These are phyloP conservation scores for Nannochloris sp. DNA, from an alignment of 139 green algal species.

Conservation along the genomic window DNA sequence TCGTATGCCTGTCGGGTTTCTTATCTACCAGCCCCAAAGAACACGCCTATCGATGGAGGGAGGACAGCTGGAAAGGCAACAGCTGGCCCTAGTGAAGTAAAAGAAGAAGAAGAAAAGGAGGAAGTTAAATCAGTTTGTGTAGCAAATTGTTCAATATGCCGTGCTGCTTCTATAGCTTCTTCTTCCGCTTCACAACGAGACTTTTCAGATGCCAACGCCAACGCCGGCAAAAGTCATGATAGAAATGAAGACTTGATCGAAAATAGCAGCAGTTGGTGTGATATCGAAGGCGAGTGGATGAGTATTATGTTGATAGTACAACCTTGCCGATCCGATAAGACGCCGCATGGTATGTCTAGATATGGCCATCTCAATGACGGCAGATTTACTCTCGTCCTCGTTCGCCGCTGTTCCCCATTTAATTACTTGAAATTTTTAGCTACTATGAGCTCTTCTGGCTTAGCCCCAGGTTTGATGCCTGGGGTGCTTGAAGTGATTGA, in stretches of 20 bases:
- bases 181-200: too few species aligned
- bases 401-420: constrained; percentile 42
- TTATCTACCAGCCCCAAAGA: too few species aligned
- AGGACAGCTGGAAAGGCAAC: too few species aligned
- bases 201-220: too few species aligned
- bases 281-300: constrained; percentile 47
- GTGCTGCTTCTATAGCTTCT: too few species aligned
- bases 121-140: background rate
- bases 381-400: constrained; percentile 66
- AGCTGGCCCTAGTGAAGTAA: too few species aligned
- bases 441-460: constrained; percentile 38
- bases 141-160: background rate
- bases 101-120: background rate
- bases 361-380: constrained; percentile 69
- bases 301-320: constrained; percentile 67
- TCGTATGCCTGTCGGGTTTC: background rate
- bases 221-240: too few species aligned
- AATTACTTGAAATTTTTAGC: constrained; percentile 70
- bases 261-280: constrained; percentile 4
- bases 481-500: constrained; percentile 45
- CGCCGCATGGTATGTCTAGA: constrained; percentile 52
- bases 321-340: constrained; percentile 71
- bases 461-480: constrained; percentile 35
- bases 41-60: too few species aligned
- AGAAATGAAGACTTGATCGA: too few species aligned